Conservation (phyloP, 2,329 filamentous ascomycete species). For the Phoma sp. region DNA sequence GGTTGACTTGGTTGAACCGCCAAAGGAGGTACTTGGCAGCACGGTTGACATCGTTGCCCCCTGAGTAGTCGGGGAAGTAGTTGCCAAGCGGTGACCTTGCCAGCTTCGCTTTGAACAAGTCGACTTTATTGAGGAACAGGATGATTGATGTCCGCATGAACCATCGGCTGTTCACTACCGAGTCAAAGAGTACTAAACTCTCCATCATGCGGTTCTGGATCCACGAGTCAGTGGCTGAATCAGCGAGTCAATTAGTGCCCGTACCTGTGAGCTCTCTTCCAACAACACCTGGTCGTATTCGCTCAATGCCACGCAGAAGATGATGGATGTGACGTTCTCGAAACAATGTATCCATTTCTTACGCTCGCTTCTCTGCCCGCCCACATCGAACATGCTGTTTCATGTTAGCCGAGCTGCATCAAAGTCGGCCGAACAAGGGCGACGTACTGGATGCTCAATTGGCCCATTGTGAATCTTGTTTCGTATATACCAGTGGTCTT, state of each 20-base stretch:
- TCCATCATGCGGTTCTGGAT: slow-evolving; percentile 98
- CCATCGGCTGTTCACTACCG: slow-evolving; percentile 98
- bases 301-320: slow-evolving; percentile 97
- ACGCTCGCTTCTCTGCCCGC: slow-evolving; percentile 93
- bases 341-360: slow-evolving; percentile 99
- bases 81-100: slow-evolving; percentile 86
- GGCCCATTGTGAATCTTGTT: slow-evolving; percentile 97
- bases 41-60: slow-evolving; percentile 96
- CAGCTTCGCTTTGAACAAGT: slow-evolving; percentile 96
- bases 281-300: slow-evolving; percentile 98
- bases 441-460: slow-evolving; percentile 95
- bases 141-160: slow-evolving; percentile 99
- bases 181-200: slow-evolving; percentile 93
- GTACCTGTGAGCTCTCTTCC: slow-evolving; percentile 95
- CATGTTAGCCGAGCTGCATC: slow-evolving; percentile 37
- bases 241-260: slow-evolving; percentile 34
- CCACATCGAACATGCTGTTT: slow-evolving; percentile 96
- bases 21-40: slow-evolving; percentile 97
- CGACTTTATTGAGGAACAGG: slow-evolving; percentile 97
- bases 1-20: slow-evolving; percentile 98
- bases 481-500: slow-evolving; percentile 99
- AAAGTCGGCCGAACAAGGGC: slow-evolving; percentile 28
- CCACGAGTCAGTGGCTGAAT: slow-evolving; percentile 32
- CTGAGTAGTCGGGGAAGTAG: slow-evolving; percentile 98
- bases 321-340: slow-evolving; percentile 99